A percentile compares a stretch with the other conserved stretches of the same genome.
These are phyloP conservation scores for Periglandula ipomoeae DNA, from an alignment of 2,329 filamentous ascomycete genomes.

Conservation along the genomic window DNA sequence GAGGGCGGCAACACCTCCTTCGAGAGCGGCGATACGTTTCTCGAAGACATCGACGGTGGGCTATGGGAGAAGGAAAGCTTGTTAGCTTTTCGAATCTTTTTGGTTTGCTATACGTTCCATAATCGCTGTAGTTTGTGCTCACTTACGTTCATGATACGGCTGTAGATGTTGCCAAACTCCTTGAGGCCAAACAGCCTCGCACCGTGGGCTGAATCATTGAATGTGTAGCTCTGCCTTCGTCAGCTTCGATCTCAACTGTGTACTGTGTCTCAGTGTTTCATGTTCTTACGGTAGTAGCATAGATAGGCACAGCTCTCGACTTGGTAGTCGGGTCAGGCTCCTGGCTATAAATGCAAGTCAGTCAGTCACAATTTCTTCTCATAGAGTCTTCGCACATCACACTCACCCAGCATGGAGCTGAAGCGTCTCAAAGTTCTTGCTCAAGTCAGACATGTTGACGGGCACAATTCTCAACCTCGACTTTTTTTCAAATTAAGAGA, in stretches of 20 bases:
- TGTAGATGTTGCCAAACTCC: constrained; percentile 97
- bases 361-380: background rate
- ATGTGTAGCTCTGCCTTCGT: constrained; percentile 62
- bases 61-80: constrained; percentile 31
- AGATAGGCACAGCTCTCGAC: constrained; percentile 87
- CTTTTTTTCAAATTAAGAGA: background rate
- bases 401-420: constrained; percentile 76
- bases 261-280: background rate
- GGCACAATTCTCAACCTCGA: background rate
- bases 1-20: constrained; percentile 81
- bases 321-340: constrained; percentile 74
- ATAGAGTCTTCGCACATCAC: background rate
- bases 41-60: constrained; percentile 95
- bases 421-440: constrained; percentile 69
- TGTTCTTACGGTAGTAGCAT: constrained; percentile 63
- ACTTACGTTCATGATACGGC: constrained; percentile 83
- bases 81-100: background rate
- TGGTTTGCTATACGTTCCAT: background rate
- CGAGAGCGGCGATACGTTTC: constrained; percentile 89
- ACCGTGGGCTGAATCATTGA: constrained; percentile 94
- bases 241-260: background rate
- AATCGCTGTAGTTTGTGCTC: background rate
- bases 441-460: constrained; percentile 28
- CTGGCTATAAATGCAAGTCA: constrained; percentile 44
- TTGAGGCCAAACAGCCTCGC: constrained; percentile 94